These are phyloP conservation scores for Diaporthe vexans DNA, from an alignment of 2,329 filamentous ascomycete genomes.

Conservation along the genomic window DNA sequence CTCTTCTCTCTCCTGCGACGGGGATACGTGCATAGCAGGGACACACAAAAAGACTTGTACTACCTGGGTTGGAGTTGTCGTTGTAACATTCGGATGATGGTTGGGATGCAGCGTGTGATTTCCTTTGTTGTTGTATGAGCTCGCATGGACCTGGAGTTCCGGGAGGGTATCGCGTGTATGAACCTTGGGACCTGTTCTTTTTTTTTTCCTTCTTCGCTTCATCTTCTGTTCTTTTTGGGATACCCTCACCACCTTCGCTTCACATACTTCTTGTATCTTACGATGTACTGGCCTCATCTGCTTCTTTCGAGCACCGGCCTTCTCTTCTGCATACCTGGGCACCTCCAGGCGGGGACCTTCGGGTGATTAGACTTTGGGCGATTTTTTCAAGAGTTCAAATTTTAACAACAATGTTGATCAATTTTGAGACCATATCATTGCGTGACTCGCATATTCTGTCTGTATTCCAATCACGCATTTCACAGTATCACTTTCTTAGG, in stretches of 20 bases:
- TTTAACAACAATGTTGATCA: not conserved
- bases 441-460: not conserved
- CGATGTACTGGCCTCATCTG: not conserved
- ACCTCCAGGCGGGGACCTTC: constrained; percentile 22
- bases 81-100: constrained; percentile 14
- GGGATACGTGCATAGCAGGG: constrained; percentile 19
- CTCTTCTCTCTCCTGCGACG: not conserved
- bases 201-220: constrained; percentile 3
- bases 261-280: not conserved
- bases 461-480: too few species aligned
- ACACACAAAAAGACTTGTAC: constrained; percentile 16
- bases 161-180: constrained; percentile 33
- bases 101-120: constrained; percentile 12
- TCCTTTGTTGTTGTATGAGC: not conserved
- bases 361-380: constrained; percentile 6
- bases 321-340: constrained; percentile 30
- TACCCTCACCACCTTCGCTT: constrained; percentile 26
- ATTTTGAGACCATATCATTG: not conserved
- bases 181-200: not conserved
- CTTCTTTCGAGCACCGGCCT: not conserved
- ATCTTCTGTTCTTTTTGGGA: not conserved
- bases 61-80: constrained; percentile 14
- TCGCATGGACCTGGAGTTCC: constrained; percentile 16
- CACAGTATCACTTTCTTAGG: not conserved
- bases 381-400: not conserved